Evolutionary conservation across 176 grass and related monocot genomes (phyloP), one percentile per base, ranked within the genome.

Genomic region (Alopecurus myosuroides): DNA sequence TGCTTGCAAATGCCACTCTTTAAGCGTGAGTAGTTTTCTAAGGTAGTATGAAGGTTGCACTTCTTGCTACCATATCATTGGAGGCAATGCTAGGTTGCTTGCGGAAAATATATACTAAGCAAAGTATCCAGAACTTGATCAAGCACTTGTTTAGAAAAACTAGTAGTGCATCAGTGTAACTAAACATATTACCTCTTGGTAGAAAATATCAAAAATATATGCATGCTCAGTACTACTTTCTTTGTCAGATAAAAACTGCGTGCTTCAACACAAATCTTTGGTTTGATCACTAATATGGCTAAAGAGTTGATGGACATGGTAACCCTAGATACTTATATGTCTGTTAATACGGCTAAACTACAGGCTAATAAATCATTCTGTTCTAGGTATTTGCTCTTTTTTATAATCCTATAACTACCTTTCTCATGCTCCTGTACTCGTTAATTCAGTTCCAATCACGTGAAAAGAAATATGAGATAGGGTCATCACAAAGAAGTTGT

Each of bases 181-280:
- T 77, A 28, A 85, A 50, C 50, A 62, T 50, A 45, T 33, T 31
- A 33, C 20, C 20, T 60, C 58, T 58, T 20, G 41, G 4, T 70
- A 63, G 31, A 26, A 61, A 55, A 23, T 28, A 83, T 19, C 23
- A 28, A 51, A 51, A 55, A 23, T 22, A 83, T 25, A 25, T 44
- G 9, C 71, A 78, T 31, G 51, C 68, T 56, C 48, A 37, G 23
- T 41, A 79, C 50, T 70, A 11, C 19, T 79, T 88, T 56, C 8
- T 73, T 80, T 67, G 35, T 22, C 14, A 48, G 46, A 56, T 85
- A 57, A 30, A 30, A 80, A 49, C 28, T 40, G 49, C 12, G 4
- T 56, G 42, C 76, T 57, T 84, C 70, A 56, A 79, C 20, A 11
- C 76, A 84, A 62, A 64, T 67, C 4, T 62, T 78, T 74, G 5